Base-by-base conservation (phyloP, 2,329 filamentous ascomycete species). In the Phialophora chinensis region DNA sequence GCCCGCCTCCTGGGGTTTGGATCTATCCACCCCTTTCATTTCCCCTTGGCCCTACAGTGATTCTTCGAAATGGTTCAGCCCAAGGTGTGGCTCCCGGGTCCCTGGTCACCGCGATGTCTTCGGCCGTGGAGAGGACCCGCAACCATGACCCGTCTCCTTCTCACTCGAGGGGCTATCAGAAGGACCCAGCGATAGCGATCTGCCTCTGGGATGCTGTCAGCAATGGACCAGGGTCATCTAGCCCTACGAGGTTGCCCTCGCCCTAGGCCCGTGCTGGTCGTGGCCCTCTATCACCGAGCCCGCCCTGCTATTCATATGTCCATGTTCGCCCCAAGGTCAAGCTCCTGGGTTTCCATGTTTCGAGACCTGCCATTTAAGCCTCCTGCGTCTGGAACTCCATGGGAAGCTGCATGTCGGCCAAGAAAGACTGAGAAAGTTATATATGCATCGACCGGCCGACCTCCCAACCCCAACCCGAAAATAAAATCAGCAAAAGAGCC, bases 221-320 rank as follows among this genome's bases (percentile, higher is more conserved):
- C 66, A 68, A 63, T 23, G 29, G 62, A 57, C 63, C 55, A 49
- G 66, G 66, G 63, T 66, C 38, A 33, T 61, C 57, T 68, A 66
- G 66, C 66, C 66, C 66, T 68, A 68, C 60, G 58, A 66, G 66
- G 63, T 63, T 42, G 59, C 58, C 50, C 58, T 47, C 56, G 58
- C 66, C 58, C 66, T 65, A 64, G 56, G 54, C 57, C 65, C 65
- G 29, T 42, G 59, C 62, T 55, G 60, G 60, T 54, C 49, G 20
- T 52, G 29, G 27, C 29, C 53, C 33, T 58, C 55, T 42, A 58
- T 47, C 60, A 33, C 33, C 55, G 31, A 31, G 47, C 54, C 49
- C 29, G 31, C 56, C n/a, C 49, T 59, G 10, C 62, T 69, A 69
- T 69, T 64, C 64, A 66, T 69, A 69, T 67, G 64, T 29, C 62